These are phyloP conservation scores for Polygonum aviculare DNA, from an alignment of 148 eudicot species.

Conservation along the genomic window DNA sequence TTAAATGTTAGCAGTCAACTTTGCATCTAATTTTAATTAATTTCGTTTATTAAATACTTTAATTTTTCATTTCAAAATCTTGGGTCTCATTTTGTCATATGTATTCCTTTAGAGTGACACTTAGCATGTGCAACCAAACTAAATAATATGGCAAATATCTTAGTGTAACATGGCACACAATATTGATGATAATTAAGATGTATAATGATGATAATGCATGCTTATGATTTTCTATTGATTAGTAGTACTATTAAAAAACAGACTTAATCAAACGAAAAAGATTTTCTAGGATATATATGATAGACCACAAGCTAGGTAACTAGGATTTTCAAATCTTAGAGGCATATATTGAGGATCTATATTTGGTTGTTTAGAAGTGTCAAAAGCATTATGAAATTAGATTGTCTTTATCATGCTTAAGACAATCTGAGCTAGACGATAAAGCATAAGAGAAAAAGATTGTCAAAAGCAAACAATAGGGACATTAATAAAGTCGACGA, in stretches of 20 bases:
- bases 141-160: neutral
- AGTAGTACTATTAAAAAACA: neutral
- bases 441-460: no score
- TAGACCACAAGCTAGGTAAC: neutral
- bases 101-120: neutral
- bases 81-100: neutral
- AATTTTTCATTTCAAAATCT: neutral
- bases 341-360: neutral
- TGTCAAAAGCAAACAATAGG: no score
- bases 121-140: neutral
- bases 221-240: neutral
- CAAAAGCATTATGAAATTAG: neutral
- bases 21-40: conserved; percentile 1
- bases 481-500: no score
- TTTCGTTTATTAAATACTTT: neutral
- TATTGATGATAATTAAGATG: neutral
- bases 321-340: conserved; percentile 1
- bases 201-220: neutral
- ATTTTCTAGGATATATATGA: neutral
- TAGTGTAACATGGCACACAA: conserved; percentile 5
- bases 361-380: neutral
- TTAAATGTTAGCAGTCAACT: neutral
- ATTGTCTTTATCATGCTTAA: no score
- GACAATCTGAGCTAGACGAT: no score
- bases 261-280: neutral